Evolutionary conservation across 2,329 filamentous ascomycete genomes (phyloP), one percentile per base, ranked within the genome.

Genomic region (Nigrospora sphaerica): DNA sequence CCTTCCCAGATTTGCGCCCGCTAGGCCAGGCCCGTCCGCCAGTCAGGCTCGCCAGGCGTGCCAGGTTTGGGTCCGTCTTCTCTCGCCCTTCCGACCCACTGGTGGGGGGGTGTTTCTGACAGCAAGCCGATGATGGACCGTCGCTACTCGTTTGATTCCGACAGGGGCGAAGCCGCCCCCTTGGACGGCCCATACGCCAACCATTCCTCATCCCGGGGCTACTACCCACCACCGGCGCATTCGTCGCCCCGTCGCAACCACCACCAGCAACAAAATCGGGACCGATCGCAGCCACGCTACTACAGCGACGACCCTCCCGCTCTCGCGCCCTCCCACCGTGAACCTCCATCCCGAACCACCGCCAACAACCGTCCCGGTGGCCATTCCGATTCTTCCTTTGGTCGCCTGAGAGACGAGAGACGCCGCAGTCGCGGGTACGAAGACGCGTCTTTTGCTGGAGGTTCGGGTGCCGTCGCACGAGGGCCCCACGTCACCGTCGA

Each of bases 371-470:
- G 49, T 53, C 35, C 54, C 56, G 58, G 56, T 32, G 56, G 57
- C 32, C 64, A 70, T 49, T 66, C 65, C 23, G 67, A 71, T 52
- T 65, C 68, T 5, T 53, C 62, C 32, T 68, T 66, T 44, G 50
- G 57, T 39, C 62, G 54, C 32, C 50, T 64, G 18, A 63, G 64
- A 45, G 57, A 63, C 19, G 61, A 65, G 38, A 60, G 67, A 48
- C 60, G 62, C 42, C 55, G 58, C 47, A 64, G 59, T 46, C 56
- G 60, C 43, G 57, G 47, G 46, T 11, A 48, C 32, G 49, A 54
- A 45, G 31, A 48, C 39, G 40, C 57, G 14, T 35, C 38, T 34
- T 57, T 54, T 45, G 48, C 55, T 44, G 48, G 54, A 19, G 56
- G 48, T 19, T 47, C 52, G 40, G 55, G 55, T 35, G 46, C 47